Base-by-base conservation (phyloP, 345 rosid genomes). In the Salix exigua region DNA sequence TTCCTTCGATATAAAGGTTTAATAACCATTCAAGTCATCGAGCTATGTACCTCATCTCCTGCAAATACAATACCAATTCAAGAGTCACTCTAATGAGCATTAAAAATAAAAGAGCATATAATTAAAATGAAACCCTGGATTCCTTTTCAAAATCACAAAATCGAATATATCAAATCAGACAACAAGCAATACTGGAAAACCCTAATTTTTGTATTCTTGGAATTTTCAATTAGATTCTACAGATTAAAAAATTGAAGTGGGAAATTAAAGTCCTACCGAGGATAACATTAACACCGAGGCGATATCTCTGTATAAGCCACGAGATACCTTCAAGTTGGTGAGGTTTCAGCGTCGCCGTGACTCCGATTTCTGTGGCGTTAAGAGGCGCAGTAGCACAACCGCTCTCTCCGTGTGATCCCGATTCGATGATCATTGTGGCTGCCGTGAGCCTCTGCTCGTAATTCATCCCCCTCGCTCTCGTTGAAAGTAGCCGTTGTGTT, bases 311-410 rank as follows among this genome's bases (percentile, higher is more conserved):
- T 66, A 94, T 86, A 72, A 94, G 94, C 98, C 97, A 91, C 8
- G 88, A 80, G 72, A 94, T 76, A 68, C 97, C 98, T 73, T 91
- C 92, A 46, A 84, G 81, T 85, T 94, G 98, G 88, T 92, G 89
- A 79, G 90, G 93, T 74, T 94, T 91, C 70, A 89, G 83, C 48
- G 83, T 83, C 46, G 92, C 94, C 64, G 85, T 86, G 73, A 89
- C 86, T 0, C 94, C 93, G 26, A 92, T 76, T 14, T 83, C 88
- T 35, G 80, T 73, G 50, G 75, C 74, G 79, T 84, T 71, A 13
- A 81, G 70, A 66, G 81, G 73, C 61, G 53, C 18, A 46, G 18
- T 46, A 3, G 17, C 50, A 14, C 4, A 3, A 4, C 18, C 18
- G 19, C 80, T 75, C 2, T 4, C 82, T 44, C 79, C 71, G 31